phyloP scores from a whole-genome alignment of 345 rosid species.

The Pistacia atlantica region DNA sequence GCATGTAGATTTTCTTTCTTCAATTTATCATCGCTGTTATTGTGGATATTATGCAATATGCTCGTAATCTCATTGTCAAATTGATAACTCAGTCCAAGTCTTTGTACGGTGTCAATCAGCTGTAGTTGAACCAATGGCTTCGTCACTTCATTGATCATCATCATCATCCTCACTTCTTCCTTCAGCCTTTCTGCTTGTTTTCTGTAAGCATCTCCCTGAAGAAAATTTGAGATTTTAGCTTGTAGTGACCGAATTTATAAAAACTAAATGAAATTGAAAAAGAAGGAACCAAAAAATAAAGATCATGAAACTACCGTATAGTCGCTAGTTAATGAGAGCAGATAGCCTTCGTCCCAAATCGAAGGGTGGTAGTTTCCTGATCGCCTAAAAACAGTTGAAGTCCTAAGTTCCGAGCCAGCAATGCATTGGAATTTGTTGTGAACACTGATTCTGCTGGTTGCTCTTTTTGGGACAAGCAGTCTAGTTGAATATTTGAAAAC shows the following conservation, averaged over 20 bases:
- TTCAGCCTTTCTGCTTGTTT: background rate
- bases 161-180: background rate
- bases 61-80: constrained; percentile 5
- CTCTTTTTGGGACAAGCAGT: too few relatives aligned
- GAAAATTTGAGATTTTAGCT: background rate
- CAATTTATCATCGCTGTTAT: background rate
- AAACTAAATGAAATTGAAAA: background rate
- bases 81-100: constrained; percentile 18
- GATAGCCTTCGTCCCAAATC: constrained; percentile 6
- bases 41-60: background rate
- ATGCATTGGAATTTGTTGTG: too few relatives aligned
- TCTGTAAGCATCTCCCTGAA: background rate
- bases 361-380: background rate
- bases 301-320: background rate
- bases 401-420: too few relatives aligned
- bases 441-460: too few relatives aligned
- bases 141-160: background rate
- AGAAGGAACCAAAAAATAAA: too few relatives aligned
- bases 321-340: background rate
- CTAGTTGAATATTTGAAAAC: too few relatives aligned
- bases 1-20: constrained; percentile 3
- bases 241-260: background rate
- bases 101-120: constrained; percentile 16
- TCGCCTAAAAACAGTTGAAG: too few relatives aligned
- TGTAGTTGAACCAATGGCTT: constrained; percentile 5